Percentiles rank a stretch among this genome's conserved stretches.
These are phyloP conservation scores for Aspergillus pseudoglaucus DNA, from an alignment of 2,329 filamentous ascomycete genomes.

Conservation along the genomic window DNA sequence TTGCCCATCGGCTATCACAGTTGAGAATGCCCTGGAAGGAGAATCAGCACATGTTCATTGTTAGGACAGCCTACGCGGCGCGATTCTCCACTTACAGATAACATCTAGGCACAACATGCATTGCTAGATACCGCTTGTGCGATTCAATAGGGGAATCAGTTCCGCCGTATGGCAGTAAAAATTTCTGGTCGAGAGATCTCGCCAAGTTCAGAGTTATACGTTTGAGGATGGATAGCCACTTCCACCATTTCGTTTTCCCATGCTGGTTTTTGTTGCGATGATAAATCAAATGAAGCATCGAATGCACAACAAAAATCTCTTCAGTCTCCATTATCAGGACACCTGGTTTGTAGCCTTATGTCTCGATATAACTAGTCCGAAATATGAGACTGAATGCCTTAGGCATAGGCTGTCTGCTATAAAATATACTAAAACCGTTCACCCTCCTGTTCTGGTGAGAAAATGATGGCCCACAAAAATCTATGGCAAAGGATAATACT, in stretches of 20 bases:
- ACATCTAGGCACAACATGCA: slow-evolving; percentile 34
- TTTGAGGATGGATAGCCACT: slow-evolving; percentile 63
- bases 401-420: no score
- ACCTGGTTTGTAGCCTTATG: no score
- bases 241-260: slow-evolving; percentile 73
- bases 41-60: slow-evolving; percentile 5
- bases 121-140: slow-evolving; percentile 27
- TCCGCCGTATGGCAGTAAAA: neutral
- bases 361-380: no score
- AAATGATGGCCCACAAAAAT: no score
- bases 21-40: slow-evolving; percentile 51
- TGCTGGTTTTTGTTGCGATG: slow-evolving; percentile 92
- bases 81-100: slow-evolving; percentile 30
- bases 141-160: slow-evolving; percentile 9
- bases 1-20: slow-evolving; percentile 64
- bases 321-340: slow-evolving; percentile 21
- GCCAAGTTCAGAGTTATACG: slow-evolving; percentile 56
- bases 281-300: slow-evolving; percentile 61
- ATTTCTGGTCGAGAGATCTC: slow-evolving; percentile 33
- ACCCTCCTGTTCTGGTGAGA: no score
- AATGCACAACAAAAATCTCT: slow-evolving; percentile 26
- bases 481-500: no score
- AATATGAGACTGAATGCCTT: no score
- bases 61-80: no score
- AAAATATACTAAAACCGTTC: no score